A percentile compares a stretch with the other conserved stretches of the same genome.
These are phyloP conservation scores for Boletales sp. DNA, from an alignment of 768 basidiomycete genomes.

Conservation along the genomic window DNA sequence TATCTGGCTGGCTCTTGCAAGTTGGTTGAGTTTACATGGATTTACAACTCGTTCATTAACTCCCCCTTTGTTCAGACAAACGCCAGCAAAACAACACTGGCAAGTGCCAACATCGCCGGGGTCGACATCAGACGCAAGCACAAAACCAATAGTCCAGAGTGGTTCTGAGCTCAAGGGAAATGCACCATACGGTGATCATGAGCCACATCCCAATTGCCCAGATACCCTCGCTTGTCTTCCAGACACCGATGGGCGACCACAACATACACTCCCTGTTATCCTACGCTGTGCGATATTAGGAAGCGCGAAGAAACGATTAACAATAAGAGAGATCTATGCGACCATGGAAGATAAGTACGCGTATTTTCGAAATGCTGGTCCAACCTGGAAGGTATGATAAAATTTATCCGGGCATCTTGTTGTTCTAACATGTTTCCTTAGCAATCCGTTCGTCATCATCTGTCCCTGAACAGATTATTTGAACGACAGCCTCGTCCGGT, in stretches of 20 bases:
- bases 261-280: slow-evolving; percentile 83
- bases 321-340: slow-evolving; percentile 82
- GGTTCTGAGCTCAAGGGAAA: slow-evolving; percentile 20
- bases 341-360: slow-evolving; percentile 85
- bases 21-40: slow-evolving; percentile 32
- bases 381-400: slow-evolving; percentile 74
- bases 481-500: slow-evolving; percentile 80
- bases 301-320: slow-evolving; percentile 68
- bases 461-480: slow-evolving; percentile 78
- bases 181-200: slow-evolving; percentile 42
- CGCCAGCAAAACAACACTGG: slow-evolving; percentile 23
- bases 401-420: neutral
- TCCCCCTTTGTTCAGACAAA: slow-evolving; percentile 28
- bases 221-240: slow-evolving; percentile 75
- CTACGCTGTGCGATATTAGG: slow-evolving; percentile 82
- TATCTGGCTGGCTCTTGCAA: slow-evolving; percentile 35
- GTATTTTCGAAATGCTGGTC: slow-evolving; percentile 76
- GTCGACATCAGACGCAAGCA: slow-evolving; percentile 32
- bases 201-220: slow-evolving; percentile 72
- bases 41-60: slow-evolving; percentile 11
- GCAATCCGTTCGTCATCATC: slow-evolving; percentile 88
- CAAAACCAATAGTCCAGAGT: slow-evolving; percentile 24
- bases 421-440: slow-evolving; percentile 28
- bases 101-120: slow-evolving; percentile 31
- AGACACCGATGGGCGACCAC: slow-evolving; percentile 74